Percentiles rank a stretch among this genome's conserved stretches.
Conservation (phyloP, 2,329 filamentous ascomycete species). For the Davidsoniella australis region DNA sequence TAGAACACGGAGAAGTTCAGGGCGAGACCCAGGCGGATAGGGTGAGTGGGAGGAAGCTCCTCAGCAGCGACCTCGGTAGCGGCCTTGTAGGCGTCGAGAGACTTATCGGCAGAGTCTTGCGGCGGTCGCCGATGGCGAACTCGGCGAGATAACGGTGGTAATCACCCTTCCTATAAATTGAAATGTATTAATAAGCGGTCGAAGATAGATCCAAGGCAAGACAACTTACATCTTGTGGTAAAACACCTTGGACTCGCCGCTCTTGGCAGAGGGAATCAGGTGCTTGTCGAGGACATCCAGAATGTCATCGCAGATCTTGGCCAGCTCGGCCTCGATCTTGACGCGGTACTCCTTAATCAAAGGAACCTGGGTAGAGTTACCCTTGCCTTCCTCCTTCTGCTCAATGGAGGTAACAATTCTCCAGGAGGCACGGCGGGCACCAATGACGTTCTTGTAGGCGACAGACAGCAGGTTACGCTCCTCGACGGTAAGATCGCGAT, state of each 20-base stretch:
- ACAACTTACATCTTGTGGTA: slow-evolving; percentile 79
- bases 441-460: slow-evolving; percentile 98
- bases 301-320: slow-evolving; percentile 95
- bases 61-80: slow-evolving; percentile 97
- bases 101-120: slow-evolving; percentile 87
- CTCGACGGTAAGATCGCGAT: slow-evolving; percentile 71
- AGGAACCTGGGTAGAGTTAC: slow-evolving; percentile 75
- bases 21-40: slow-evolving; percentile 91
- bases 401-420: slow-evolving; percentile 97
- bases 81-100: slow-evolving; percentile 91
- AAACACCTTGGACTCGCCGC: slow-evolving; percentile 97
- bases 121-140: slow-evolving; percentile 86
- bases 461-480: slow-evolving; percentile 95
- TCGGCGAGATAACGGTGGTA: slow-evolving; percentile 98
- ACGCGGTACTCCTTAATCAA: slow-evolving; percentile 97
- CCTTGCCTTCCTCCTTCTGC: slow-evolving; percentile 99
- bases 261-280: slow-evolving; percentile 85
- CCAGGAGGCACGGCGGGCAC: slow-evolving; percentile 91
- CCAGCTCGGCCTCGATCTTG: slow-evolving; percentile 94
- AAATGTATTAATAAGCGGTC: slow-evolving; percentile 10
- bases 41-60: slow-evolving; percentile 91
- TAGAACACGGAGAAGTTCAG: slow-evolving; percentile 99
- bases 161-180: slow-evolving; percentile 71
- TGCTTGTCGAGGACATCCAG: slow-evolving; percentile 86
- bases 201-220: slow-evolving; percentile 16